Evolutionary conservation across 805 yeast genomes (phyloP), one percentile per base, ranked within the genome.

Genomic region (Teunomyces cretensis): DNA sequence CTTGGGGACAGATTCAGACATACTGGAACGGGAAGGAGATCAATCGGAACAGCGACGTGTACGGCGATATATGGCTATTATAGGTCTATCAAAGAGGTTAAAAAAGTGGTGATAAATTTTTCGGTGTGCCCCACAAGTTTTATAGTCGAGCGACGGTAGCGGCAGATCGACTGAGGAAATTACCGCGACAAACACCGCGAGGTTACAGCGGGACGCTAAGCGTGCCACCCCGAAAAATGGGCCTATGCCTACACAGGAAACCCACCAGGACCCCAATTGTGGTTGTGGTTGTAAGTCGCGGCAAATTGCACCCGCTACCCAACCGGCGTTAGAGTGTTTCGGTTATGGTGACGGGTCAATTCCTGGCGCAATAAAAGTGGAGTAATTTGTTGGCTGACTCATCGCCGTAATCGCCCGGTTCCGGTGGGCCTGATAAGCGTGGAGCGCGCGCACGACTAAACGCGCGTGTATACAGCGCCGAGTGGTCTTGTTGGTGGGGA

Each of bases 1-100:
- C 30, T 45, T 45, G 19, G 45, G 45, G 26, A 31, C 38, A 24
- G 17, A n/a, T 35, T 35, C 38, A 35, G 38, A 35, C 38, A 35
- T 35, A 11, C 12, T 5, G 28, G 28, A 11, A 9, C 28, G 12
- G 9, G 28, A 4, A 7, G 22, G 22, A 19, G 22, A 19, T 4
- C 22, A 19, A 19, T 19, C 3, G 6, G 6, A 19, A 19, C 22
- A 19, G 6, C 3, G 22, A 6, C 6, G 22, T 19, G 22, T 19
- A 19, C 6, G 22, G 3, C 3, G 22, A 19, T 4, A 19, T 19
- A 19, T 4, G 22, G n/a, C n/a, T n/a, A n/a, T 6, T 19, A 19
- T 19, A 19, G 33, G 33, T 30, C 33, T 30, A 30, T 30, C 13
- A 14, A 30, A 30, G 15, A 30, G 15, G n/a, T 5, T 32, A 15